phyloP scores from a whole-genome alignment of 306 rosid species.

The Quercus suber region DNA sequence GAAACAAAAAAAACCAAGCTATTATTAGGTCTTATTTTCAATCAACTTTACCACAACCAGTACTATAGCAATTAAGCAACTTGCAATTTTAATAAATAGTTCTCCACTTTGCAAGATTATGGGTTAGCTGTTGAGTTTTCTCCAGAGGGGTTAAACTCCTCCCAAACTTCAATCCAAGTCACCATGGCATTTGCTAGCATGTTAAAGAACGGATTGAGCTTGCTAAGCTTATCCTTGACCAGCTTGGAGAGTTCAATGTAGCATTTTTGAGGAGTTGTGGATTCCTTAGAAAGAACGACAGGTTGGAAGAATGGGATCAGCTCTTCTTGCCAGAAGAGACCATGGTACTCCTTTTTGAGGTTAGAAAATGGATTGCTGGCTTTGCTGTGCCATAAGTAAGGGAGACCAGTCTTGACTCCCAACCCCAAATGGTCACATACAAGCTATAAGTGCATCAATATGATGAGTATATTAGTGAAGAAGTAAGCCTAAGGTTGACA shows the following conservation, averaged over 20 bases:
- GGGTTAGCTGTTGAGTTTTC: slow-evolving; percentile 26
- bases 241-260: slow-evolving; percentile 87
- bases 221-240: slow-evolving; percentile 65
- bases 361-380: slow-evolving; percentile 93
- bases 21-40: too few species aligned
- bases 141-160: slow-evolving; percentile 56
- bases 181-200: slow-evolving; percentile 86
- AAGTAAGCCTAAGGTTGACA: too few species aligned
- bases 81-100: too few species aligned
- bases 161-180: slow-evolving; percentile 95
- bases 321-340: slow-evolving; percentile 92
- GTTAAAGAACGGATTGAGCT: slow-evolving; percentile 57
- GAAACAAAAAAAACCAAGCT: too few species aligned
- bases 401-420: slow-evolving; percentile 87
- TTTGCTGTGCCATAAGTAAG: slow-evolving; percentile 97
- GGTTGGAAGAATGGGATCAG: slow-evolving; percentile 77
- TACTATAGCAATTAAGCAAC: too few species aligned
- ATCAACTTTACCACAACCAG: too few species aligned
- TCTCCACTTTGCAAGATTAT: slow-evolving; percentile 40
- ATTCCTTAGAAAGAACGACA: slow-evolving; percentile 55
- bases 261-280: slow-evolving; percentile 73
- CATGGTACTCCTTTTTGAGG: slow-evolving; percentile 82
- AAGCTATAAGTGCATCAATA: slow-evolving; percentile 42
- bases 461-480: too few species aligned
- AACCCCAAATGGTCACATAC: slow-evolving; percentile 77